Evolutionary conservation across 2,329 filamentous ascomycete species (phyloP), one percentile per base, ranked within the genome.

Genomic region (Didymella segeticola): DNA sequence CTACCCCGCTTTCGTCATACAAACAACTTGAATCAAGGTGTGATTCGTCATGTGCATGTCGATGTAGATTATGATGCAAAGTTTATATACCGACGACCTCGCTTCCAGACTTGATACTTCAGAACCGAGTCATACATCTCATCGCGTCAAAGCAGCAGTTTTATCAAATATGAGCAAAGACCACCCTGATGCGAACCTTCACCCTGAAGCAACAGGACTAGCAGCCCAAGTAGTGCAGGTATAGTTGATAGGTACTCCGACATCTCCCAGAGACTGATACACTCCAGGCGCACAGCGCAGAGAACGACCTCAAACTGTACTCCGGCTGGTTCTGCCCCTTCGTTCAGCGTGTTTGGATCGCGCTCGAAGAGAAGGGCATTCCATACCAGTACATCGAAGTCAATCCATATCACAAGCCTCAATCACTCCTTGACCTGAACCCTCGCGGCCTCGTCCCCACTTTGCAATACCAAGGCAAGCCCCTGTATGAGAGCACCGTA

Each of bases 381-480:
- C 83, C 84, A 14, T 88, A 93, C 70, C 86, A 92, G 75, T 91
- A 90, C 71, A 80, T 72, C 38, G 66, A 72, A 62, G 87, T 91
- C 54, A 91, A 92, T 72, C 89, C 89, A 0, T 92, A 92, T 78
- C 79, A 86, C 72, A 93, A 93, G 67, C 85, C 84, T 0, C 74
- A 83, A 3, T 85, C 83, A 1, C 86, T 92, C 23, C 78, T 93
- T 19, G 79, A 81, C 8, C 78, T 93, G 58, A 93, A 93, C 67
- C 89, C 89, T 0, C 83, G 89, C 11, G 89, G 89, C 1, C 79
- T 93, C 1, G 87, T 93, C 1, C 90, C 90, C 0, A 91, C 89
- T 0, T 79, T 93, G 1, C 81, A 79, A 50, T 77, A 79, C 64
- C 61, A 76, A 31, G 68, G 69, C 59, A 86, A 85, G 67, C 84